These are phyloP conservation scores for Mycosarcoma maydis DNA, from an alignment of 1,284 basidiomycete species.

Conservation along the genomic window DNA sequence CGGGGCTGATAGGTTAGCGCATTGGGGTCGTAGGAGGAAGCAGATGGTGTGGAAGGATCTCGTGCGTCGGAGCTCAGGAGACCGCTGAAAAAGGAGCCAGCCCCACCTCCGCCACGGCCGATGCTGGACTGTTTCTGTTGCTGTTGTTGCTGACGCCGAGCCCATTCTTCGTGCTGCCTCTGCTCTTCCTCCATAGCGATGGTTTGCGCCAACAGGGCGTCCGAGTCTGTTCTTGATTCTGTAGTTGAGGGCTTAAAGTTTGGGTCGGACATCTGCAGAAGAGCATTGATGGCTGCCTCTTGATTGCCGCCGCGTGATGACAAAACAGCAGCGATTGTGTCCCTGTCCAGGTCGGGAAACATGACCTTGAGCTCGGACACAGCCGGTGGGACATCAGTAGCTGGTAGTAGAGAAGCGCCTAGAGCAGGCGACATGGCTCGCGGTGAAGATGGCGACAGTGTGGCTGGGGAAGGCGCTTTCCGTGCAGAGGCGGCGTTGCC, in stretches of 20 bases:
- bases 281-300: constrained; percentile 54
- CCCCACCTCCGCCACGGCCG: constrained; percentile 41
- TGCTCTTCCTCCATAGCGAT: constrained; percentile 52
- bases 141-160: constrained; percentile 24
- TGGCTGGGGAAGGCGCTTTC: constrained; percentile 36
- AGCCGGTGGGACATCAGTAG: constrained; percentile 13
- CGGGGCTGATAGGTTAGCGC: constrained; percentile 55
- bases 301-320: constrained; percentile 50
- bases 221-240: constrained; percentile 45
- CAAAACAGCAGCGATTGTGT: constrained; percentile 54
- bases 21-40: constrained; percentile 51
- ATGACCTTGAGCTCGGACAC: constrained; percentile 51
- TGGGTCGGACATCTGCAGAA: constrained; percentile 59
- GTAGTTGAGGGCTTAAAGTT: constrained; percentile 39
- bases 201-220: constrained; percentile 49
- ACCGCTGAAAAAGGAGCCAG: constrained; percentile 35
- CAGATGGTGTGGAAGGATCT: constrained; percentile 5
- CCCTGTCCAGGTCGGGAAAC: constrained; percentile 57
- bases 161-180: constrained; percentile 21
- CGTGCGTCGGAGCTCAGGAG: constrained; percentile 21
- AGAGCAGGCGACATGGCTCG: constrained; percentile 38
- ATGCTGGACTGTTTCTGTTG: constrained; percentile 26
- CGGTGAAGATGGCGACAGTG: constrained; percentile 43
- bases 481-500: constrained; percentile 8
- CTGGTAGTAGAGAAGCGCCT: constrained; percentile 4